These are phyloP conservation scores for Backusella circina DNA, from an alignment of 192 early-diverging fungal species.

Conservation along the genomic window DNA sequence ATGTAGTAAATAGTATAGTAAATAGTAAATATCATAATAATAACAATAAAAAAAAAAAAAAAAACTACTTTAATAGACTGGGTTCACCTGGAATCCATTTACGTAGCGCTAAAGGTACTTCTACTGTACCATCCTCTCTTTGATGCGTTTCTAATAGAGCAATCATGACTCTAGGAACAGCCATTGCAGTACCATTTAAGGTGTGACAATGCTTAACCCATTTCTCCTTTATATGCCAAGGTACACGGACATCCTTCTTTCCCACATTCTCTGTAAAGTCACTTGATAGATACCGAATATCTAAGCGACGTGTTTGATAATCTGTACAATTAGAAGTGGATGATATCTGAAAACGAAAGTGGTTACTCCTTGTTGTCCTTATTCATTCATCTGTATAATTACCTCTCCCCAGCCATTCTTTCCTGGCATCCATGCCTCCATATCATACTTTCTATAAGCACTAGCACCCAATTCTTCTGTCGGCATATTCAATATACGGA, in stretches of 20 bases:
- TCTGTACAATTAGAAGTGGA: conserved; percentile 93
- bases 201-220: conserved; percentile 79
- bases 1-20: neutral
- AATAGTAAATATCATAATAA: neutral
- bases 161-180: conserved; percentile 85
- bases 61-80: conserved; percentile 14
- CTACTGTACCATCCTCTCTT: conserved; percentile 61
- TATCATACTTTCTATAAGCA: conserved; percentile 88
- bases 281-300: conserved; percentile 55
- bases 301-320: conserved; percentile 84
- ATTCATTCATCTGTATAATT: neutral
- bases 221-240: conserved; percentile 27
- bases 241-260: conserved; percentile 12
- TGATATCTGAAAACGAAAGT: conserved; percentile 59
- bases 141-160: conserved; percentile 86
- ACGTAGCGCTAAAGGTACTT: conserved; percentile 64
- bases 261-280: conserved; percentile 26
- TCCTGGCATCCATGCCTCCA: conserved; percentile 98
- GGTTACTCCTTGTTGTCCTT: neutral
- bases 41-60: neutral
- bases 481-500: conserved; percentile 87
- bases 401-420: conserved; percentile 76
- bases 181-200: conserved; percentile 90
- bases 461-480: conserved; percentile 89
- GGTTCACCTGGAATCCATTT: conserved; percentile 59